These are phyloP conservation scores for Claviceps quebecensis DNA, from an alignment of 2,329 filamentous ascomycete species.

Conservation along the genomic window DNA sequence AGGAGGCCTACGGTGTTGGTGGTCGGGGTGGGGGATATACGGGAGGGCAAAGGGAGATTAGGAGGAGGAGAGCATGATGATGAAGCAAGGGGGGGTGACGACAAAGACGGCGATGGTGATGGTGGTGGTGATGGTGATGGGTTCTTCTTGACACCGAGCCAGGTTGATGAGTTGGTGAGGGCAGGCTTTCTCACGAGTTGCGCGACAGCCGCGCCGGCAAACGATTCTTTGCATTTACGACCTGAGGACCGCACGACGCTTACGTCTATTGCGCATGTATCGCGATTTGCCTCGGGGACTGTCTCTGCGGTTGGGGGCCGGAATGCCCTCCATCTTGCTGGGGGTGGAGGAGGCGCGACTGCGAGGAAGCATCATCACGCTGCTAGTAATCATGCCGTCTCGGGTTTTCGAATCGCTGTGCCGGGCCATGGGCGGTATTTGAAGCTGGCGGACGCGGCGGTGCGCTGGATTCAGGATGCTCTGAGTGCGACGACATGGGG, in stretches of 20 bases:
- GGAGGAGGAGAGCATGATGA: not conserved
- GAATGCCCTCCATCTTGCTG: slow-evolving; percentile 49
- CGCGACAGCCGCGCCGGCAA: slow-evolving; percentile 16
- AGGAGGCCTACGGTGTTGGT: slow-evolving; percentile 17
- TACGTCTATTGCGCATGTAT: slow-evolving; percentile 47
- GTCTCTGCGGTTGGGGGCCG: slow-evolving; percentile 54
- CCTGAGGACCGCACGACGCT: slow-evolving; percentile 42
- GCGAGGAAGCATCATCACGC: not conserved
- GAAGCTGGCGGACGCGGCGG: slow-evolving; percentile 46
- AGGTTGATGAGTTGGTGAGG: slow-evolving; percentile 45
- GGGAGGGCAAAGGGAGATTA: not conserved
- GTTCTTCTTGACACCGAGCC: slow-evolving; percentile 23
- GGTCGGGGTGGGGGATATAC: not conserved
- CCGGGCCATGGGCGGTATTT: slow-evolving; percentile 55
- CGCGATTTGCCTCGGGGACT: slow-evolving; percentile 53
- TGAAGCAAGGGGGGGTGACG: not conserved
- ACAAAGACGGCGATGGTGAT: not conserved
- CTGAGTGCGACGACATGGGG: slow-evolving; percentile 44
- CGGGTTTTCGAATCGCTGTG: slow-evolving; percentile 41
- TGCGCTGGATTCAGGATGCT: slow-evolving; percentile 46
- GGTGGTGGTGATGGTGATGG: slow-evolving; percentile 1
- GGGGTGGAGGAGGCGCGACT: slow-evolving; percentile 36
- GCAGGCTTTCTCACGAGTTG: slow-evolving; percentile 52
- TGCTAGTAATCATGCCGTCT: not conserved
- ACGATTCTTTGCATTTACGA: slow-evolving; percentile 26